Evolutionary conservation across 116 monocot genomes (phyloP).

Genomic region (Papilionanthe hybrid): DNA sequence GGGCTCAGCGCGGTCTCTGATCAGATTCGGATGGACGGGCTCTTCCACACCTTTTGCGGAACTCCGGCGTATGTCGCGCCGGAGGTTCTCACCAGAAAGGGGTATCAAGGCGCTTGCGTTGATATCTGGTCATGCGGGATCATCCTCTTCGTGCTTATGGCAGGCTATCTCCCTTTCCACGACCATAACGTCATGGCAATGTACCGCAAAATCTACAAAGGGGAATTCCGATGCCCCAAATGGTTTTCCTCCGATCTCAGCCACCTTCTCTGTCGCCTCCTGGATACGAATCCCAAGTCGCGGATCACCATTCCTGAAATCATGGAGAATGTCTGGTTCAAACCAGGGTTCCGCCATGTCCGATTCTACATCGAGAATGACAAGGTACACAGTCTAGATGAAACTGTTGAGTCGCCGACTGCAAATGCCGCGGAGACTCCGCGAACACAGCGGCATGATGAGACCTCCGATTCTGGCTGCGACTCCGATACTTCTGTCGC

Average conservation of each 20-base stretch:
- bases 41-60: conserved; percentile 17
- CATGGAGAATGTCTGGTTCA: conserved; percentile 22
- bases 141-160: conserved; percentile 17
- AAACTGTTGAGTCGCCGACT: not conserved
- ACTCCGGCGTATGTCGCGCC: conserved; percentile 18
- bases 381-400: conserved; percentile 6
- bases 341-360: conserved; percentile 28
- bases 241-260: conserved; percentile 11
- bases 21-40: conserved; percentile 11
- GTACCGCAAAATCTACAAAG: conserved; percentile 15
- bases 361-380: conserved; percentile 23
- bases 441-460: not conserved
- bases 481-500: conserved; percentile 10
- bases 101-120: conserved; percentile 8
- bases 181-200: conserved; percentile 13
- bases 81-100: conserved; percentile 10
- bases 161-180: conserved; percentile 15
- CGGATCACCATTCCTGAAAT: conserved; percentile 21
- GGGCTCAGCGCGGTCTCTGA: conserved; percentile 16
- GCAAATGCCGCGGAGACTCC: not conserved
- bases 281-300: conserved; percentile 16
- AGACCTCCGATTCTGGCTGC: conserved; percentile 9
- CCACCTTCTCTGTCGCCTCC: conserved; percentile 4
- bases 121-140: conserved; percentile 16
- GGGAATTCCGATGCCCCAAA: conserved; percentile 14